Evolutionary conservation across 805 yeast genomes (phyloP), one percentile per base, ranked within the genome.

Genomic region (Nakazawaea ishiwadae): DNA sequence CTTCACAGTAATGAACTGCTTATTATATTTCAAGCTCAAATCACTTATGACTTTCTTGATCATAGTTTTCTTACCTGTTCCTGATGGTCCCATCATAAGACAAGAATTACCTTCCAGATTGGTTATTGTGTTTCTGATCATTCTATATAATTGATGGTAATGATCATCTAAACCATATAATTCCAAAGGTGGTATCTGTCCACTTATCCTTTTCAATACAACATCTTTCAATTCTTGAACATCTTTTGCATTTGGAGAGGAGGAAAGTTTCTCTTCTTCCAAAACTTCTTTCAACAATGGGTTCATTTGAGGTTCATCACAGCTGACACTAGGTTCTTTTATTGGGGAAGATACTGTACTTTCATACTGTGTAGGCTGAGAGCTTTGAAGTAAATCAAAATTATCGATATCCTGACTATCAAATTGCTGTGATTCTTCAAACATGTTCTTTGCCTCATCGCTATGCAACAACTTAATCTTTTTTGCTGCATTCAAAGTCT

Each of bases 61-160:
- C 3, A 85, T 59, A 2, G 75, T 62, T 0, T 90, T 69, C 55
- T 91, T 91, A 0, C 96, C 97, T 4, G 79, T 66, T 2, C 83
- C 79, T 32, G 89, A 64, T 0, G 96, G 87, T 0, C 98, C 98
- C 34, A 89, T 69, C 1, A 91, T 45, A 5, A 91, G 63, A 10
- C 81, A 76, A 2, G 97, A 91, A 54, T 86, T 88, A 5, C 95
- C 90, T 47, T 88, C 93, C 21, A 75, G 71, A 46, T 76, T 76
- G 18, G 66, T 63, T 1, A 89, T 69, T 0, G 95, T 81, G 46
- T 79, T 79, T 37, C 76, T 77, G 38, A 90, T 55, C 49, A 86
- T 57, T 10, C 65, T 62, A 46, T 73, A 75, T 1, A 90, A 55
- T 47, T 84, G 84, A 1, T 62, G 46, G 46, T 66, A 66, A 32